These are phyloP conservation scores for Leccinum subtestaceum DNA, from an alignment of 768 basidiomycete species.

Conservation along the genomic window DNA sequence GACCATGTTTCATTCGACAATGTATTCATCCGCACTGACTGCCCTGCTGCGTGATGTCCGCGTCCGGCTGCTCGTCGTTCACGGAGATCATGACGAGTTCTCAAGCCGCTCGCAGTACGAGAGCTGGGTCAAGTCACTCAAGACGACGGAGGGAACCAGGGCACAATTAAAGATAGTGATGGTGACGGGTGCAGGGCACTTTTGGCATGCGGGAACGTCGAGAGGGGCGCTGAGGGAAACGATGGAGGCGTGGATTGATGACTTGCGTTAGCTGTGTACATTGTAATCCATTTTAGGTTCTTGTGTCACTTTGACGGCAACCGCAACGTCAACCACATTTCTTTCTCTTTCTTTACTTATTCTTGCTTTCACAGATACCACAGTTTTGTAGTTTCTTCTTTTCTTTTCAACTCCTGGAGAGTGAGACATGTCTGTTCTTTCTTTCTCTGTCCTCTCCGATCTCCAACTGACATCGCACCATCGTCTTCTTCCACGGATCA, in stretches of 20 bases:
- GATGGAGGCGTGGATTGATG: conserved; percentile 20
- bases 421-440: conserved; percentile 24
- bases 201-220: conserved; percentile 51
- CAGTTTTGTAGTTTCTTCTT: conserved; percentile 12
- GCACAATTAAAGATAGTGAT: conserved; percentile 34
- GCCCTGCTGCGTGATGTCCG: conserved; percentile 44
- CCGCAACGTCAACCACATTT: conserved; percentile 29
- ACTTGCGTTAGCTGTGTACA: neutral
- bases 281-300: neutral
- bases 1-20: conserved; percentile 61
- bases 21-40: conserved; percentile 52
- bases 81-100: conserved; percentile 72
- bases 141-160: conserved; percentile 16
- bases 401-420: conserved; percentile 21
- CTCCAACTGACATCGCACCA: conserved; percentile 11
- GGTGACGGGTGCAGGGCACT: conserved; percentile 57
- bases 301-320: conserved; percentile 19
- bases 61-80: conserved; percentile 58
- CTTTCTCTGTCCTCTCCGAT: conserved; percentile 3
- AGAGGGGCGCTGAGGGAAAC: conserved; percentile 19
- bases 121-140: conserved; percentile 49
- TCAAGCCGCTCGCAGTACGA: conserved; percentile 55
- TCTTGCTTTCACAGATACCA: conserved; percentile 8
- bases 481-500: conserved; percentile 13
- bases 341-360: conserved; percentile 2